phyloP scores from a whole-genome alignment of 208 protist species.

The Kentomonas sorsogonicus region DNA sequence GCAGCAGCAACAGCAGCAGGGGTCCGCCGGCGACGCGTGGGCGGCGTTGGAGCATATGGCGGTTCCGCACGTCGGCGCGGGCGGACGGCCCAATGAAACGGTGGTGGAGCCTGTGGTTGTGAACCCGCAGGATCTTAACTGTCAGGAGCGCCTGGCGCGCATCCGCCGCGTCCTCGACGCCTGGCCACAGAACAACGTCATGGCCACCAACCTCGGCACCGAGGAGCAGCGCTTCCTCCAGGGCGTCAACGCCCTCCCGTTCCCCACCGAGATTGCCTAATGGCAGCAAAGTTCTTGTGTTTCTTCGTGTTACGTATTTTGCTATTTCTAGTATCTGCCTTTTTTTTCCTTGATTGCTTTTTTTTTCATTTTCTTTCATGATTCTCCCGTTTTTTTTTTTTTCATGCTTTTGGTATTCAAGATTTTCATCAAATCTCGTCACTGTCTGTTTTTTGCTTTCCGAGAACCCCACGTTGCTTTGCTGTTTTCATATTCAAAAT shows the following conservation, averaged over 20 bases:
- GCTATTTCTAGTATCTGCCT: too few species aligned
- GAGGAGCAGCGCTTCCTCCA: constrained; percentile 42
- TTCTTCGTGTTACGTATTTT: too few species aligned
- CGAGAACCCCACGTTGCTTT: too few species aligned
- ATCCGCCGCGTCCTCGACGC: constrained; percentile 41
- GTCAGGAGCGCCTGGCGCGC: constrained; percentile 35
- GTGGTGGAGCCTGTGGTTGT: constrained; percentile 48
- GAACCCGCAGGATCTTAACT: constrained; percentile 43
- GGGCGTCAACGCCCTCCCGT: constrained; percentile 39
- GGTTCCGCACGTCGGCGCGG: constrained; percentile 32
- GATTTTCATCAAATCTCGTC: too few species aligned
- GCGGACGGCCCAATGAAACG: constrained; percentile 2
- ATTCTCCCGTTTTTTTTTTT: too few species aligned
- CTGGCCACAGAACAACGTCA: constrained; percentile 49
- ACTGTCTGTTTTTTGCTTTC: too few species aligned
- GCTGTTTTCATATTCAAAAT: too few species aligned
- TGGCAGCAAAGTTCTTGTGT: too few species aligned
- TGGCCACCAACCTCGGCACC: constrained; percentile 24
- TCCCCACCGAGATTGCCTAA: constrained; percentile 49
- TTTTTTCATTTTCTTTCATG: too few species aligned
- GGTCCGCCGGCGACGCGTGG: constrained; percentile 28
- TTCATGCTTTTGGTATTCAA: too few species aligned
- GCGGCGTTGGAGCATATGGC: constrained; percentile 37
- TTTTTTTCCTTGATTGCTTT: too few species aligned
- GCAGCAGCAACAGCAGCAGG: background rate